Base-by-base conservation (phyloP, 2,329 filamentous ascomycete species). In the Ustulina deusta region DNA sequence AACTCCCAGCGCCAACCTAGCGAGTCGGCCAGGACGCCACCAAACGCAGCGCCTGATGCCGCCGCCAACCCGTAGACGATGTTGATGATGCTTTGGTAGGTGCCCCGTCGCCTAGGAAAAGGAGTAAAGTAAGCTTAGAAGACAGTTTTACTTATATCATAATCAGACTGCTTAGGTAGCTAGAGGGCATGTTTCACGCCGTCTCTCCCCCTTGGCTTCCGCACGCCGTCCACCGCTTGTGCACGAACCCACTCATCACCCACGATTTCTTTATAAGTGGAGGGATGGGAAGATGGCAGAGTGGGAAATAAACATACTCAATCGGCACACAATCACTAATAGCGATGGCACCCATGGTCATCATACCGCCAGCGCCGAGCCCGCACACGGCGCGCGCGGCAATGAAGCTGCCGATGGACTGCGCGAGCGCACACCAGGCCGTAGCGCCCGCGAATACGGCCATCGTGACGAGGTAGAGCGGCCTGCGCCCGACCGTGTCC, bases 1-100 rank as follows among this genome's bases (percentile, higher is more conserved):
- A 90, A 93, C 63, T 90, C 90, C 89, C 89, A 91, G 48, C 91
- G 83, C 91, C 91, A 94, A 34, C 91, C 91, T 1, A 93, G 78
- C 38, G 81, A 83, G 74, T 93, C 91, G 27, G 90, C 90, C 74
- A 94, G 87, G 60, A 89, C 83, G 1, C 91, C 91, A 15, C 91
- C 91, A 6, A 91, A 82, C 0, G 90, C 90, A 1, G 90, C 91
- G 2, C 91, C 91, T 2, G 88, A 80, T 6, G 86, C 83, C 2
- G 85, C 82, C 0, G 83, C 86, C n/a, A 83, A 66, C 1, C 90
- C 90, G 72, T 86, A 92, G 56, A 86, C 83, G 52, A 91, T 82
- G 75, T 92, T 91, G 74, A 92, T 86, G 71, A 90, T 89, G 15
- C 89, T 89, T 77, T 94, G 92, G 72, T 92, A 94, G 3, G 86